phyloP scores from a whole-genome alignment of 192 early-diverging fungal genomes.

The Entomortierella chlamydospora region DNA sequence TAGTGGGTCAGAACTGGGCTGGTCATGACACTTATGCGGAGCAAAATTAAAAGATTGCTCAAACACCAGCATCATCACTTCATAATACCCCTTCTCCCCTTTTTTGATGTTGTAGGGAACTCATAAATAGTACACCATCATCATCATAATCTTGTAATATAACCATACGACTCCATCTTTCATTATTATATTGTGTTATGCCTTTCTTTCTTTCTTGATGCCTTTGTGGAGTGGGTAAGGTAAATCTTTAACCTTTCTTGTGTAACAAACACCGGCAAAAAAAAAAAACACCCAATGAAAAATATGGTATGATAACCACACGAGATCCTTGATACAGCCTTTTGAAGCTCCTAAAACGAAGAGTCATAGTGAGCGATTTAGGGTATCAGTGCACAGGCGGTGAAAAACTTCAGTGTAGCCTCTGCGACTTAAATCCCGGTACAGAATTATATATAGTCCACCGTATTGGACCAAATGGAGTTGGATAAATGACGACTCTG shows the following conservation, averaged over 20 bases:
- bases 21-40: slow-evolving; percentile 61
- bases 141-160: not conserved
- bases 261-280: not conserved
- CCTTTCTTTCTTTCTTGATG: not conserved
- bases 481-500: too few relatives aligned
- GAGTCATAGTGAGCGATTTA: slow-evolving; percentile 6
- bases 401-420: too few relatives aligned
- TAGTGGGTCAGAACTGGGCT: slow-evolving; percentile 55
- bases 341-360: not conserved
- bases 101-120: not conserved
- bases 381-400: not conserved
- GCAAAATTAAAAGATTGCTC: slow-evolving; percentile 1
- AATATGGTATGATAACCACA: not conserved
- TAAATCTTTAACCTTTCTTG: not conserved
- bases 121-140: not conserved
- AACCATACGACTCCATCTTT: too few relatives aligned
- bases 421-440: too few relatives aligned
- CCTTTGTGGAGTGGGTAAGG: not conserved
- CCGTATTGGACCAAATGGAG: too few relatives aligned
- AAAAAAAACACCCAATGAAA: not conserved
- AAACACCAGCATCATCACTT: too few relatives aligned
- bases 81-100: not conserved
- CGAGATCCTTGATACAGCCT: not conserved
- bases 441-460: too few relatives aligned
- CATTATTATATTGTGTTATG: too few relatives aligned